Evolutionary conservation across 1,284 basidiomycete species (phyloP).

Genomic region (Heterobasidion irregulare): DNA sequence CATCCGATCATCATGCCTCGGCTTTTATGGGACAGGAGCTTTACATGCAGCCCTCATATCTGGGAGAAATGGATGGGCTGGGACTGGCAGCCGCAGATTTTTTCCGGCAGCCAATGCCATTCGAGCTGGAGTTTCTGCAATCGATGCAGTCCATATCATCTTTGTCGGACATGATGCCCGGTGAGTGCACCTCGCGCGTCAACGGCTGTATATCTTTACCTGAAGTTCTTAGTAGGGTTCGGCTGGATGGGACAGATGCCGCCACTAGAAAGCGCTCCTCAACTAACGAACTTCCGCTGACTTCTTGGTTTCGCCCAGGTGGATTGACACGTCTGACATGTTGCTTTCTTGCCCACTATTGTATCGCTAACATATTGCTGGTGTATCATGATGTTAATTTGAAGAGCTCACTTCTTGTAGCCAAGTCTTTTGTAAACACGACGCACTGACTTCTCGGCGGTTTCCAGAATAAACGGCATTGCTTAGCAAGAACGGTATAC

Average conservation of each 20-base stretch:
- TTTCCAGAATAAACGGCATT: too few species aligned
- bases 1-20: too few species aligned
- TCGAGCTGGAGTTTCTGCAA: conserved; percentile 51
- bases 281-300: background rate
- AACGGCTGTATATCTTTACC: background rate
- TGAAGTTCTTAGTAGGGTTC: conserved; percentile 21
- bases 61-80: conserved; percentile 1
- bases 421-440: too few species aligned
- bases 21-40: background rate
- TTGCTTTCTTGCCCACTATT: too few species aligned
- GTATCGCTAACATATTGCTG: too few species aligned
- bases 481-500: too few species aligned
- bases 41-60: background rate
- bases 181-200: conserved; percentile 29
- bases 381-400: too few species aligned
- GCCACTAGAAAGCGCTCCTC: conserved; percentile 2
- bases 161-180: conserved; percentile 45
- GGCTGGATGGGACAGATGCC: conserved; percentile 32
- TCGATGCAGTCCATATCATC: conserved; percentile 51
- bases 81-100: conserved; percentile 29
- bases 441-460: too few species aligned
- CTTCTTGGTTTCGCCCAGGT: background rate
- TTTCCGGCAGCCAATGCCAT: conserved; percentile 45
- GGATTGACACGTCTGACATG: too few species aligned
- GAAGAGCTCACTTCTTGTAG: too few species aligned